Evolutionary conservation across 306 rosid genomes (phyloP).

Genomic region (Mucuna pruriens): DNA sequence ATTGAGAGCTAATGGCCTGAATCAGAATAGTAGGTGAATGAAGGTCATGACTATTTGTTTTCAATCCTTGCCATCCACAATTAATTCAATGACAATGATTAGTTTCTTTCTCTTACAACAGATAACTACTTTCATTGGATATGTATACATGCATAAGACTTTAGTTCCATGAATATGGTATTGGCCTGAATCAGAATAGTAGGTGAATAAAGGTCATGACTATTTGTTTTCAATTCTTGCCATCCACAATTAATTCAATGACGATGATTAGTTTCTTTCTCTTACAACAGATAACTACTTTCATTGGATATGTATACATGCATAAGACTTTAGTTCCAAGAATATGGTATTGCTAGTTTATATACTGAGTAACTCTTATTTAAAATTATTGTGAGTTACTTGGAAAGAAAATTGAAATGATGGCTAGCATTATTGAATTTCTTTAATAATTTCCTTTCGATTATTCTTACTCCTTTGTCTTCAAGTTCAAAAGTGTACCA

Average conservation of each 20-base stretch:
- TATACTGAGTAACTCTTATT: background rate
- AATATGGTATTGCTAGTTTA: background rate
- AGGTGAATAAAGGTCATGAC: background rate
- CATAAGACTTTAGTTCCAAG: background rate
- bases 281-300: background rate
- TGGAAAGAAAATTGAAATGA: conserved; percentile 5
- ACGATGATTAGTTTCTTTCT: background rate
- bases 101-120: conserved; percentile 3
- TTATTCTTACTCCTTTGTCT: background rate
- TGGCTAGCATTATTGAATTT: background rate
- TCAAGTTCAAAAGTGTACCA: conserved; percentile 5
- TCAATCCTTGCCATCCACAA: conserved; percentile 14
- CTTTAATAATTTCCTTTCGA: background rate
- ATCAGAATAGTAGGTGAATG: conserved; percentile 16
- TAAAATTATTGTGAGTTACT: background rate
- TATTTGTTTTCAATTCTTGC: conserved; percentile 12
- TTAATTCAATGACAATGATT: background rate
- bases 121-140: background rate
- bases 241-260: background rate
- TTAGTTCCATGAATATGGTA: background rate
- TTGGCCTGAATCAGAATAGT: background rate
- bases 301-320: background rate
- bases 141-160: background rate
- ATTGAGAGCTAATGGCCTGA: background rate
- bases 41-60: background rate